Base-by-base conservation (phyloP, 2,329 filamentous ascomycete genomes). In the Calonectria honghensis region DNA sequence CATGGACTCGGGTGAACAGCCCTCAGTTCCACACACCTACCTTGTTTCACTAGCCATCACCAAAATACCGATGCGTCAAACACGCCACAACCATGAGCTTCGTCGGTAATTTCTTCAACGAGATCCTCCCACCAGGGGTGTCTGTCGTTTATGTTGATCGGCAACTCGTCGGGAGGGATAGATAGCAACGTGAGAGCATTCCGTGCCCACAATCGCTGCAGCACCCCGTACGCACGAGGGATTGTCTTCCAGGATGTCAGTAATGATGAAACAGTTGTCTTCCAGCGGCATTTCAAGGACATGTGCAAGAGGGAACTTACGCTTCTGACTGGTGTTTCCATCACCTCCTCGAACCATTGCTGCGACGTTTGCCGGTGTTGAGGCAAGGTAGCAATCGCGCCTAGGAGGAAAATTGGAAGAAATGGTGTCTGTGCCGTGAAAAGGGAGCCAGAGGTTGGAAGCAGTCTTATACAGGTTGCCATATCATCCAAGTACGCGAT, bases 41-140 rank as follows among this genome's bases (percentile, higher is more conserved):
- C 57, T 41, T 11, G 24, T 41, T 41, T 41, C 35, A 27, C 0
- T 11, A 7, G 14, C 13, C 16, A 18, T 63, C 37, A 63, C 57
- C 57, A 63, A 63, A 63, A 63, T 16, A 29, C n/a, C 11, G 57
- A 41, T n/a, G 41, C 57, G n/a, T 63, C 57, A 41, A 63, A 63
- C 14, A 63, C 35, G 6, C 57, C 57, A 20, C 24, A 63, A 6
- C 37, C 35, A 29, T 41, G 24, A 18, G 57, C 35, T 24, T 29
- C 32, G 3, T 39, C n/a, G 2, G 7, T 41, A n/a, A 63, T 16
- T 41, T 63, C 57, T 31, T 63, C 57, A 29, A 63, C 57, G 18
- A 63, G 37, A 6, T 63, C 57, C 24, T 63, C 57, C 57, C 57
- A 63, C 57, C 57, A 63, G 6, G 57, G 57, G 57, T 63, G n/a